phyloP scores from a whole-genome alignment of 139 green algal genomes.

The Micractinium conductrix region DNA sequence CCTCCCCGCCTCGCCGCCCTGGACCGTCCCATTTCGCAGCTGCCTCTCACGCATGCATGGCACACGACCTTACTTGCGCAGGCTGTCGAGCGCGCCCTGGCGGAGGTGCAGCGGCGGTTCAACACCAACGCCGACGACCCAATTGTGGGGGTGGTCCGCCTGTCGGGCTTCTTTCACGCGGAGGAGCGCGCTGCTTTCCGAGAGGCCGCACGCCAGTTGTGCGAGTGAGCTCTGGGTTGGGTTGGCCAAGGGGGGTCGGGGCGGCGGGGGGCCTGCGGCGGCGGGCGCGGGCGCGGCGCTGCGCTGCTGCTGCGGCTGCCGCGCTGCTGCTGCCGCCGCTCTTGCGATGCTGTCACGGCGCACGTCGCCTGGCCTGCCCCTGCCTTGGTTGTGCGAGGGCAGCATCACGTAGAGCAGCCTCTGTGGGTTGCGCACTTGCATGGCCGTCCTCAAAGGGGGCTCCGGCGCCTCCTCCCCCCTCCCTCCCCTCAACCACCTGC shows the following conservation, averaged over 20 bases:
- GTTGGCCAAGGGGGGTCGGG: background rate
- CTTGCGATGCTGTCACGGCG: too few relatives aligned
- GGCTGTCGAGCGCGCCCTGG: constrained; percentile 62
- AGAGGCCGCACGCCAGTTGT: constrained; percentile 81
- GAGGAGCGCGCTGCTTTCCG: constrained; percentile 79
- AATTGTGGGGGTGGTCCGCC: constrained; percentile 72
- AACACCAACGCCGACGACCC: constrained; percentile 49
- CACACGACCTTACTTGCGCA: constrained; percentile 20
- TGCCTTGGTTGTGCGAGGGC: too few relatives aligned
- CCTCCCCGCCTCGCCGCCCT: too few relatives aligned
- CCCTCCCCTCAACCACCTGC: too few relatives aligned
- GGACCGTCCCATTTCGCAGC: background rate
- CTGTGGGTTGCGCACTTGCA: too few relatives aligned
- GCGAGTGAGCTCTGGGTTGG: constrained; percentile 46
- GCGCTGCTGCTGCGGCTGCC: too few relatives aligned
- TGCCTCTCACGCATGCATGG: background rate
- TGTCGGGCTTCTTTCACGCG: constrained; percentile 72
- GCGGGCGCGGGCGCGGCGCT: too few relatives aligned
- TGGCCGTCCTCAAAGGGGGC: too few relatives aligned
- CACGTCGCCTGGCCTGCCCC: too few relatives aligned
- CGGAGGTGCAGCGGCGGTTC: constrained; percentile 28
- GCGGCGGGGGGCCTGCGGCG: background rate
- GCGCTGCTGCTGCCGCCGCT: too few relatives aligned
- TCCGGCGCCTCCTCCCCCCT: too few relatives aligned
- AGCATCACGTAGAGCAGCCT: too few relatives aligned